A percentile compares a stretch with the other conserved stretches of the same genome.
These are phyloP conservation scores for Vitellaria paradoxa DNA, from an alignment of 179 eudicot species.

Conservation along the genomic window DNA sequence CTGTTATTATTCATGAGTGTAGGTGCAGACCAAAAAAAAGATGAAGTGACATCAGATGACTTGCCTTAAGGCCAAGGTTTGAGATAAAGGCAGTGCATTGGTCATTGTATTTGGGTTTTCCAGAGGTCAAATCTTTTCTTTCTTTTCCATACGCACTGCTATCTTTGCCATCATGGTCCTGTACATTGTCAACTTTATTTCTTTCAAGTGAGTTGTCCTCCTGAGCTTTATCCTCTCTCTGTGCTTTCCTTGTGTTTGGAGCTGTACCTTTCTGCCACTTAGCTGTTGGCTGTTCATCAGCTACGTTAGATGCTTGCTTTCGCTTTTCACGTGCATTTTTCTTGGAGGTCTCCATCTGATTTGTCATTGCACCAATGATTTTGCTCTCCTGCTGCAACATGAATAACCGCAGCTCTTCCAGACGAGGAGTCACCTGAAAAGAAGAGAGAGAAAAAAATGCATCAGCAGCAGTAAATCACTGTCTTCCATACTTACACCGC, in stretches of 20 bases:
- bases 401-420: conserved; percentile 75
- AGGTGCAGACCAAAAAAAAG: background rate
- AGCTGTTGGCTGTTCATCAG: conserved; percentile 61
- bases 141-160: conserved; percentile 30
- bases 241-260: conserved; percentile 23
- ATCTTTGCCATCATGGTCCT: conserved; percentile 26
- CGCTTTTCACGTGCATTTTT: conserved; percentile 68
- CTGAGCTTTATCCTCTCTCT: conserved; percentile 26
- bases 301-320: conserved; percentile 43
- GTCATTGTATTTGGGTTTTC: conserved; percentile 54
- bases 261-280: conserved; percentile 59
- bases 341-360: conserved; percentile 46
- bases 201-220: conserved; percentile 29
- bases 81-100: conserved; percentile 91
- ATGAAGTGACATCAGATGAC: conserved; percentile 14
- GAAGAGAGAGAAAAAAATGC: background rate
- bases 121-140: conserved; percentile 29
- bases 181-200: conserved; percentile 30
- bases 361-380: conserved; percentile 36
- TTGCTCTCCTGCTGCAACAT: conserved; percentile 77
- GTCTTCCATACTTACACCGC: background rate
- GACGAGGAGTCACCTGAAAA: conserved; percentile 80
- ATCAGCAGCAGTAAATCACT: background rate
- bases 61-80: conserved; percentile 61
- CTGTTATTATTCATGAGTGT: background rate